These are phyloP conservation scores for Scleromitrula shiraiana DNA, from an alignment of 2,329 filamentous ascomycete species.

Conservation along the genomic window DNA sequence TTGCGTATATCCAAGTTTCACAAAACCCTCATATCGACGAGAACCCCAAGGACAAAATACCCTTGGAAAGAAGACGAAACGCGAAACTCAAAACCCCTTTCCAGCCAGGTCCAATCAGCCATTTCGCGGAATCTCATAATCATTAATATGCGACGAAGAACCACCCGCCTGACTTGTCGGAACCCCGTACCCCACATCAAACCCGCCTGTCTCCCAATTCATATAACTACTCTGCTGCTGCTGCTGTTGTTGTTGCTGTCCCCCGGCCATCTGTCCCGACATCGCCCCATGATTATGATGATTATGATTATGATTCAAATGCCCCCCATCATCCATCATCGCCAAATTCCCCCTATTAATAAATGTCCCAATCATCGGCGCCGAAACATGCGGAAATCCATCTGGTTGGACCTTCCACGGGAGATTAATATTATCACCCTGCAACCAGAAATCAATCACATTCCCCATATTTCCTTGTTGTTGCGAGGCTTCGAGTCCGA, in stretches of 20 bases:
- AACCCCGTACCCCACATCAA: background rate
- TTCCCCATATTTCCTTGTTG: background rate
- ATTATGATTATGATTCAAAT: background rate
- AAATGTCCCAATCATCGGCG: background rate
- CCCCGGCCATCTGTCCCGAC: background rate
- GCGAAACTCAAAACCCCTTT: no score
- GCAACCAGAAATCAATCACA: background rate
- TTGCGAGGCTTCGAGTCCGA: background rate
- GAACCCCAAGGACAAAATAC: no score
- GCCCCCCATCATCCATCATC: background rate
- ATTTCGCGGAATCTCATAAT: background rate
- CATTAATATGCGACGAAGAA: background rate
- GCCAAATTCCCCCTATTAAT: background rate
- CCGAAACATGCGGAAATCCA: background rate
- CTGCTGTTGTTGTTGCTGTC: background rate
- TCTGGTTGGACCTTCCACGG: constrained; percentile 2
- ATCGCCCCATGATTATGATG: background rate
- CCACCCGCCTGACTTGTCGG: background rate
- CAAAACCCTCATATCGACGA: no score
- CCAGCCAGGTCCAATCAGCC: no score
- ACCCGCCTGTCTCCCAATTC: constrained; percentile 1
- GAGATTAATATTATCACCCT: background rate
- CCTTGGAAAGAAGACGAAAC: no score
- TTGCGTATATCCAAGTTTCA: no score
- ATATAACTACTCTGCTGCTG: no score